These are phyloP conservation scores for Margaritispora aquatica DNA, from an alignment of 495 filamentous ascomycete species.

Conservation along the genomic window DNA sequence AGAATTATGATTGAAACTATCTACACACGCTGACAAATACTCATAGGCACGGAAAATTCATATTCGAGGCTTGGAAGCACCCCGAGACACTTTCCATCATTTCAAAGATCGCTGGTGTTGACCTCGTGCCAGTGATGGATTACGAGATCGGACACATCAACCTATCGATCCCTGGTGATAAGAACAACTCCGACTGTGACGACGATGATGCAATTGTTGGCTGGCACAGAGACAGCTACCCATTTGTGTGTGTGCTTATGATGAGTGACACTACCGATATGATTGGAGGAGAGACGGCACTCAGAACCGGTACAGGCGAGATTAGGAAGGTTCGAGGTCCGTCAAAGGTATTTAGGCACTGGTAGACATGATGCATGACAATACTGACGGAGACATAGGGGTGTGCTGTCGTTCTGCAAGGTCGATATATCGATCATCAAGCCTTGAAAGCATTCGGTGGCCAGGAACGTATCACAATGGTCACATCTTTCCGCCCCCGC, in stretches of 20 bases:
- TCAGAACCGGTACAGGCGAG: constrained; percentile 53
- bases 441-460: constrained; percentile 58
- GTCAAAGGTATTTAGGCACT: constrained; percentile 30
- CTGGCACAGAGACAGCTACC: constrained; percentile 72
- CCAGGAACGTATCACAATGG: constrained; percentile 65
- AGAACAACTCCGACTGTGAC: constrained; percentile 44
- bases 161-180: constrained; percentile 46
- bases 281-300: constrained; percentile 67
- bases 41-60: constrained; percentile 57
- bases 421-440: constrained; percentile 66
- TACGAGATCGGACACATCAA: constrained; percentile 73
- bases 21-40: not conserved
- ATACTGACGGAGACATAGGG: constrained; percentile 38
- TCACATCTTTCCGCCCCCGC: constrained; percentile 64
- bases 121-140: constrained; percentile 63
- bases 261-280: constrained; percentile 64
- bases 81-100: constrained; percentile 58
- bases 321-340: constrained; percentile 65
- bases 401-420: constrained; percentile 62
- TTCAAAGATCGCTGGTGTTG: constrained; percentile 68
- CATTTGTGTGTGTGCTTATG: constrained; percentile 74
- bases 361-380: not conserved
- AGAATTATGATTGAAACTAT: constrained; percentile 12
- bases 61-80: constrained; percentile 64
- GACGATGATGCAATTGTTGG: constrained; percentile 59